Conservation (phyloP, 2,329 filamentous ascomycete genomes). For the Blastomyces gilchristii region DNA sequence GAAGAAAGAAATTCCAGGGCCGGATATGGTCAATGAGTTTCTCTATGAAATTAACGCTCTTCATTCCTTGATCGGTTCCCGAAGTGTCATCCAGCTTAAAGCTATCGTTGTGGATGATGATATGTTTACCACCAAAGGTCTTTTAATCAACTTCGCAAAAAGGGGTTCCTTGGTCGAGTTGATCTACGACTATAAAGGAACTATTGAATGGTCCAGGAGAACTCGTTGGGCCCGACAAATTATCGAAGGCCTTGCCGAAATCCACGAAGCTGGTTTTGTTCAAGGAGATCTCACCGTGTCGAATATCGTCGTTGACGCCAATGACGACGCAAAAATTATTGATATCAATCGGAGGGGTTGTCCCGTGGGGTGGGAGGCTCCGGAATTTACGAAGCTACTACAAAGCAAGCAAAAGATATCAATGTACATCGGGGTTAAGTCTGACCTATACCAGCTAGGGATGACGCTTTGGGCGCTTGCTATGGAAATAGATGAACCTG, state of each 20-base stretch:
- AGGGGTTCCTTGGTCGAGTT: slow-evolving; percentile 83
- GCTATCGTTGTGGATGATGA: slow-evolving; percentile 78
- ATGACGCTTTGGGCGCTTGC: slow-evolving; percentile 96
- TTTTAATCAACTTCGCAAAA: slow-evolving; percentile 80
- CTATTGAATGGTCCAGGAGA: slow-evolving; percentile 58
- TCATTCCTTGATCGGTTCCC: slow-evolving; percentile 60
- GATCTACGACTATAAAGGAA: slow-evolving; percentile 64
- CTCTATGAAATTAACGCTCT: slow-evolving; percentile 95
- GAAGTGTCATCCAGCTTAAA: slow-evolving; percentile 73
- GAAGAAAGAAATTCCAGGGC: slow-evolving; percentile 96
- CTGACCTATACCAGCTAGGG: slow-evolving; percentile 87
- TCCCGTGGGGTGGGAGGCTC: slow-evolving; percentile 94
- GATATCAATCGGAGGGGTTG: slow-evolving; percentile 97
- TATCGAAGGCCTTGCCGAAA: slow-evolving; percentile 75
- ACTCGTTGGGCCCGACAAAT: slow-evolving; percentile 89
- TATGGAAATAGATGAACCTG: slow-evolving; percentile 80
- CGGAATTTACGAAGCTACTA: slow-evolving; percentile 76
- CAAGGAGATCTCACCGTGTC: slow-evolving; percentile 96
- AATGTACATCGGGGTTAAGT: slow-evolving; percentile 98
- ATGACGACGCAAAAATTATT: slow-evolving; percentile 87
- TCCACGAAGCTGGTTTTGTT: slow-evolving; percentile 92
- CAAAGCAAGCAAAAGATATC: slow-evolving; percentile 81
- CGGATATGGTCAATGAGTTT: slow-evolving; percentile 91
- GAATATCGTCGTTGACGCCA: slow-evolving; percentile 84
- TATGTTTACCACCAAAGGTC: slow-evolving; percentile 64